Conservation (phyloP, 176 grass and related monocot genomes). For the Phoenix roebelenii region DNA sequence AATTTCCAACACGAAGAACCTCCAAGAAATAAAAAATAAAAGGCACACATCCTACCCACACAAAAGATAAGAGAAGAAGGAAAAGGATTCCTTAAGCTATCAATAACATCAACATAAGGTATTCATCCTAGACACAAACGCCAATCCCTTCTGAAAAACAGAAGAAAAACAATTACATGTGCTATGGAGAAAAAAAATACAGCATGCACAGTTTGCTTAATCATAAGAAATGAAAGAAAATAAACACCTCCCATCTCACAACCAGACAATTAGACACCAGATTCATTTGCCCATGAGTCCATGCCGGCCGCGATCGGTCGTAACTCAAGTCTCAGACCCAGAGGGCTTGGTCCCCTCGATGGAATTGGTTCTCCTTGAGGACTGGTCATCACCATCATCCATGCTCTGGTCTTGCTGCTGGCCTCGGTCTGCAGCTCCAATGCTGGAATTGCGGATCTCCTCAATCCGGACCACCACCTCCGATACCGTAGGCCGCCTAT, state of each 20-base stretch:
- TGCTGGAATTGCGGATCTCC: slow-evolving; percentile 43
- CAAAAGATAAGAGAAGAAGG: no score
- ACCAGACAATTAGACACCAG: no score
- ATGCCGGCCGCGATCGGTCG: not conserved
- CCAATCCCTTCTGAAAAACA: slow-evolving; percentile 38
- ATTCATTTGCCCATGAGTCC: no score
- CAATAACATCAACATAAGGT: slow-evolving; percentile 29
- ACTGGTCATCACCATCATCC: slow-evolving; percentile 34
- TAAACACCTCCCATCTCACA: no score
- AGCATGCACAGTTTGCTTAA: slow-evolving; percentile 49
- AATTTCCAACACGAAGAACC: no score
- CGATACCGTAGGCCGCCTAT: slow-evolving; percentile 56
- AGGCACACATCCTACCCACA: no score
- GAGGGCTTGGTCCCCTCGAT: not conserved
- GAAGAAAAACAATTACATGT: slow-evolving; percentile 44
- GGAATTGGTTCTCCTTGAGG: slow-evolving; percentile 14
- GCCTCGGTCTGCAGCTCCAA: slow-evolving; percentile 7
- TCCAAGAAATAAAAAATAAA: no score
- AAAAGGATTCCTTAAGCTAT: no score
- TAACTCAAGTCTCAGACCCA: slow-evolving; percentile 11
- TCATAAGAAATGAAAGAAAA: slow-evolving; percentile 19
- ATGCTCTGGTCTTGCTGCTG: slow-evolving; percentile 18
- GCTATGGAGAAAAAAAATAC: slow-evolving; percentile 24
- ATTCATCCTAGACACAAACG: slow-evolving; percentile 26
- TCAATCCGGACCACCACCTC: slow-evolving; percentile 65